These are phyloP conservation scores for Apiospora sp. DNA, from an alignment of 2,329 filamentous ascomycete species.

Conservation along the genomic window DNA sequence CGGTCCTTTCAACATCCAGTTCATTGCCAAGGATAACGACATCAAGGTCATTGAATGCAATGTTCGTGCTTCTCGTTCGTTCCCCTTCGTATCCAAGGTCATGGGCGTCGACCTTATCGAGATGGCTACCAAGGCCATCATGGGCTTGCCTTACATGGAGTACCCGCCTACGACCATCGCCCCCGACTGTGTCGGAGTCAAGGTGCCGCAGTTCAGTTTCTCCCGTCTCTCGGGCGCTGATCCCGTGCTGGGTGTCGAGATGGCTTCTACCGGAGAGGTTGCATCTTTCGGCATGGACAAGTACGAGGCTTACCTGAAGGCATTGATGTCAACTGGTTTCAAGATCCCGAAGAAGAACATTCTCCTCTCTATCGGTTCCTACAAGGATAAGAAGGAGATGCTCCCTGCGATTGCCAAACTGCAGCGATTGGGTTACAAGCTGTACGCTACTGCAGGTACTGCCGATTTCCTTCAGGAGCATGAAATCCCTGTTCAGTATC, in stretches of 20 bases:
- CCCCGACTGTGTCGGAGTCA: conserved; percentile 89
- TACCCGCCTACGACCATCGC: conserved; percentile 83
- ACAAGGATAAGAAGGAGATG: conserved; percentile 98
- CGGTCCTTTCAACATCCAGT: conserved; percentile 98
- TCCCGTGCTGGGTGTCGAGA: conserved; percentile 95
- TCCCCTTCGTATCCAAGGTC: conserved; percentile 98
- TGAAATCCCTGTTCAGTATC: conserved; percentile 88
- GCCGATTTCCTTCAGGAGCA: conserved; percentile 96
- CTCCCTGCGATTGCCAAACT: conserved; percentile 90
- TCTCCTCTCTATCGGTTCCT: conserved; percentile 92
- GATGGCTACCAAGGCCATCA: conserved; percentile 98
- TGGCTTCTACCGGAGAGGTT: conserved; percentile 98
- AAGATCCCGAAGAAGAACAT: conserved; percentile 96
- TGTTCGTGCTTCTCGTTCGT: conserved; percentile 92
- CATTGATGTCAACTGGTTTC: conserved; percentile 93
- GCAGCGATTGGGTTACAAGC: conserved; percentile 89
- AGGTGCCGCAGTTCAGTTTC: conserved; percentile 99
- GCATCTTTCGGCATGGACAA: conserved; percentile 96
- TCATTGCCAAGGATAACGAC: conserved; percentile 99
- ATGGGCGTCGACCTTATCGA: conserved; percentile 98
- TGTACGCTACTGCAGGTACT: conserved; percentile 95
- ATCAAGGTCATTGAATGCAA: conserved; percentile 99
- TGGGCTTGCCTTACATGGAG: conserved; percentile 79
- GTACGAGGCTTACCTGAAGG: conserved; percentile 98
- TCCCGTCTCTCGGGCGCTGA: conserved; percentile 95